Evolutionary conservation across 768 basidiomycete species (phyloP).

Genomic region (Sarcodon sp.): DNA sequence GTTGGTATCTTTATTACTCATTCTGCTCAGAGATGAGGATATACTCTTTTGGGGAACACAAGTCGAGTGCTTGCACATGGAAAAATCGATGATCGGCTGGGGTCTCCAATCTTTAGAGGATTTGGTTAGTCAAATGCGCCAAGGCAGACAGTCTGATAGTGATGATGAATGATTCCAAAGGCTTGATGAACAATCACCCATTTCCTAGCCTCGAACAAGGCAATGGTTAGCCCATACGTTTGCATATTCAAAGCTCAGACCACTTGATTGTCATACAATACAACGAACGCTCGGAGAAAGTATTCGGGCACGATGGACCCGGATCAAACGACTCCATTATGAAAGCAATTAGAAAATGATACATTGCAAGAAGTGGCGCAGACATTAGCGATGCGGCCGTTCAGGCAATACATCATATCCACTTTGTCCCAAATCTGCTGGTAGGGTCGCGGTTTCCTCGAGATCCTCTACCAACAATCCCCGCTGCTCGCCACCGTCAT

Average conservation of each 20-base stretch:
- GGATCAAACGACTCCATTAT: too few relatives aligned
- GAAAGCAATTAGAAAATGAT: too few relatives aligned
- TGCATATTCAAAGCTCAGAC: background rate
- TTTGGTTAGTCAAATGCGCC: conserved; percentile 24
- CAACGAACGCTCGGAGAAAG: too few relatives aligned
- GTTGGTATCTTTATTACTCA: too few relatives aligned
- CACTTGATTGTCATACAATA: background rate
- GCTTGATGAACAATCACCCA: too few relatives aligned
- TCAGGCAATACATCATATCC: conserved; percentile 74
- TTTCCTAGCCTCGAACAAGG: too few relatives aligned
- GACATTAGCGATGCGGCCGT: conserved; percentile 5
- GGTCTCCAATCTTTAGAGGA: conserved; percentile 55
- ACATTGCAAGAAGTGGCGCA: too few relatives aligned
- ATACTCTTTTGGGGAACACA: too few relatives aligned
- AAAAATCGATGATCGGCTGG: conserved; percentile 56
- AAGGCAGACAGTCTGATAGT: conserved; percentile 40
- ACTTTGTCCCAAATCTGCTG: conserved; percentile 67
- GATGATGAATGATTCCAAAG: conserved; percentile 40
- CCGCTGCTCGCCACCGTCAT: conserved; percentile 9
- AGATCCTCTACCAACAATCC: conserved; percentile 47
- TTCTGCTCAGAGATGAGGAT: too few relatives aligned
- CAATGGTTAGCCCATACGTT: too few relatives aligned
- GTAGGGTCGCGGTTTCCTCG: conserved; percentile 76
- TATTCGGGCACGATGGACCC: too few relatives aligned
- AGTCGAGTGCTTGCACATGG: conserved; percentile 15